Conservation (phyloP, 192 early-diverging fungal species). For the Globomyces pollinis-pini region DNA sequence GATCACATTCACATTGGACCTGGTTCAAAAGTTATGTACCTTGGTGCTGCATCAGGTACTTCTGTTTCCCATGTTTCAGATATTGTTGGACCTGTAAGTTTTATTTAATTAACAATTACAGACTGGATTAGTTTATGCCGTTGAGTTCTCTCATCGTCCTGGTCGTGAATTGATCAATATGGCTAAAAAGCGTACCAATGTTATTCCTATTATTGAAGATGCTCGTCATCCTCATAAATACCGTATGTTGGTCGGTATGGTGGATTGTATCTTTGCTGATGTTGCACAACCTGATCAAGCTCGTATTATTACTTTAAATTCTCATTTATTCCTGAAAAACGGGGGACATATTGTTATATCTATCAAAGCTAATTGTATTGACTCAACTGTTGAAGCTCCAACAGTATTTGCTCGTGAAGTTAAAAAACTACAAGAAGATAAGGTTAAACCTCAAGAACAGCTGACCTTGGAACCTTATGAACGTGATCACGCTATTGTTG, state of each 20-base stretch:
- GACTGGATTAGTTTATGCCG: conserved; percentile 95
- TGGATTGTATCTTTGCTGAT: conserved; percentile 98
- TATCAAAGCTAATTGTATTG: conserved; percentile 99
- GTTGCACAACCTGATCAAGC: conserved; percentile 99
- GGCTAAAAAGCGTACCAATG: conserved; percentile 99
- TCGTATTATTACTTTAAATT: conserved; percentile 95
- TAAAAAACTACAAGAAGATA: conserved; percentile 84
- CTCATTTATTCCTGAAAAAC: conserved; percentile 97
- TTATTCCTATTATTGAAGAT: conserved; percentile 99
- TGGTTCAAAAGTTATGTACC: conserved; percentile 94
- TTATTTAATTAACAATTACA: conserved; percentile 23
- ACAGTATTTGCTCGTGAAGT: conserved; percentile 97
- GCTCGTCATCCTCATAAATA: conserved; percentile 99
- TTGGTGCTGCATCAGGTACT: conserved; percentile 92
- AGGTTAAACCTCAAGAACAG: conserved; percentile 91
- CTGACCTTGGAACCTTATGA: conserved; percentile 97
- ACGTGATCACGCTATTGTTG: conserved; percentile 96
- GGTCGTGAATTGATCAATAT: conserved; percentile 99
- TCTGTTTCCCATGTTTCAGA: conserved; percentile 96
- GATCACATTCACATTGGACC: conserved; percentile 93
- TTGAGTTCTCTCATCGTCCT: conserved; percentile 98
- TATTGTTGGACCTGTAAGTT: conserved; percentile 83
- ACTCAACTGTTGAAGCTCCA: conserved; percentile 94
- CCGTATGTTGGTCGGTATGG: conserved; percentile 97
- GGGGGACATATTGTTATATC: conserved; percentile 96